phyloP scores from a whole-genome alignment of 2,329 filamentous ascomycete species.

The Beauveria sp. region DNA sequence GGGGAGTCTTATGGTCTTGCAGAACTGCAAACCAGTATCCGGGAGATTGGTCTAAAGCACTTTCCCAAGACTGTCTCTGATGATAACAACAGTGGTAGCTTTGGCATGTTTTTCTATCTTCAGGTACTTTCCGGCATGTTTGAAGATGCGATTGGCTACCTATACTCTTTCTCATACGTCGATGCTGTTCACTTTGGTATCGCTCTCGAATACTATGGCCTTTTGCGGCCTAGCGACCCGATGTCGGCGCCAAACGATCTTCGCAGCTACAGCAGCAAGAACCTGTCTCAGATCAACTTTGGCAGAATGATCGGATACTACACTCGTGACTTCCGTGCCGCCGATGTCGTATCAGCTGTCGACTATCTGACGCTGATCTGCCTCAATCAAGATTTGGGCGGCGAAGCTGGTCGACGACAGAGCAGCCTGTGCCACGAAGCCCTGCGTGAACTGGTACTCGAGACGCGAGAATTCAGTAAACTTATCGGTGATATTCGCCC shows the following conservation, averaged over 20 bases:
- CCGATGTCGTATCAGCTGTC: conserved; percentile 79
- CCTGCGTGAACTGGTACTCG: conserved; percentile 87
- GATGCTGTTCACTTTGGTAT: conserved; percentile 94
- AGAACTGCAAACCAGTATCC: conserved; percentile 70
- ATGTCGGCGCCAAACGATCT: conserved; percentile 65
- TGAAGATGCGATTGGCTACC: conserved; percentile 83
- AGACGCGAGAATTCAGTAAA: conserved; percentile 91
- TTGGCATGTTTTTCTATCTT: conserved; percentile 88
- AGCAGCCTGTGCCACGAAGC: conserved; percentile 83
- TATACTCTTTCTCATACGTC: conserved; percentile 86
- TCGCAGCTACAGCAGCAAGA: conserved; percentile 57
- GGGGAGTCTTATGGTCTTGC: conserved; percentile 57
- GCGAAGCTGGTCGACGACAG: conserved; percentile 68
- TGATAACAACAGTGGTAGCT: conserved; percentile 65
- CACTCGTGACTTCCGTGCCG: conserved; percentile 89
- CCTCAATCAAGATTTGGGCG: conserved; percentile 76
- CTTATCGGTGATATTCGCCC: conserved; percentile 84
- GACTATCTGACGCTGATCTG: conserved; percentile 91
- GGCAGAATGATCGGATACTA: conserved; percentile 90
- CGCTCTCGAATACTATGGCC: conserved; percentile 78
- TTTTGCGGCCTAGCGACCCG: conserved; percentile 81
- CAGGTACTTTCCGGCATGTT: conserved; percentile 88
- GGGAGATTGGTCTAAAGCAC: conserved; percentile 83
- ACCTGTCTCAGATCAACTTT: conserved; percentile 82
- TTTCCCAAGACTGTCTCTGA: conserved; percentile 78